A percentile compares a stretch with the other conserved stretches of the same genome.
Evolutionary conservation across 441 rosid genomes (phyloP).

Genomic region (Croton setiger): DNA sequence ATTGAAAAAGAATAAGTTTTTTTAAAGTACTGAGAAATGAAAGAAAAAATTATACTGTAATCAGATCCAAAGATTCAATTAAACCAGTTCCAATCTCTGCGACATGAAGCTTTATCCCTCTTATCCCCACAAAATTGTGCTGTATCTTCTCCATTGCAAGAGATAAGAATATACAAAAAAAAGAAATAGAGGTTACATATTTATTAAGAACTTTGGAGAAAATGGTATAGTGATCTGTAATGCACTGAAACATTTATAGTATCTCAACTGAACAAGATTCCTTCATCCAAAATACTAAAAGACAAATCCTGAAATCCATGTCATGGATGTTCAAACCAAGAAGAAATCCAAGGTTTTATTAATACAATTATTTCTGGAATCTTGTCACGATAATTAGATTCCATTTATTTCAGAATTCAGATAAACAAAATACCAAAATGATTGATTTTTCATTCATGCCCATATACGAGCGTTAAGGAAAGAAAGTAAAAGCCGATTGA

Average conservation of each 20-base stretch:
- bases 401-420: no score
- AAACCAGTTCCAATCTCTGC: slow-evolving; percentile 44
- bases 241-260: no score
- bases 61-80: neutral
- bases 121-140: slow-evolving; percentile 26
- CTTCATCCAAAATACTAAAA: no score
- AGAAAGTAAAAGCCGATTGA: slow-evolving; percentile 40
- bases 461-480: slow-evolving; percentile 44
- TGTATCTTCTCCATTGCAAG: slow-evolving; percentile 31
- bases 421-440: no score
- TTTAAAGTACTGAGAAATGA: neutral
- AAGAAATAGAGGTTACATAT: slow-evolving; percentile 6
- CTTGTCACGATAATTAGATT: no score
- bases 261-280: no score
- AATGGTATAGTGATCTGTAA: no score
- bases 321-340: no score
- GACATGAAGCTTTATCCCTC: slow-evolving; percentile 42
- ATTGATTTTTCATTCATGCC: slow-evolving; percentile 10
- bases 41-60: neutral
- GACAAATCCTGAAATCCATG: no score
- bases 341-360: no score
- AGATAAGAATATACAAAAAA: neutral
- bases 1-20: neutral
- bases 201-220: neutral
- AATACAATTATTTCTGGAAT: no score